Evolutionary conservation across 495 filamentous ascomycete genomes (phyloP).

Genomic region (Lichina pygmaea): DNA sequence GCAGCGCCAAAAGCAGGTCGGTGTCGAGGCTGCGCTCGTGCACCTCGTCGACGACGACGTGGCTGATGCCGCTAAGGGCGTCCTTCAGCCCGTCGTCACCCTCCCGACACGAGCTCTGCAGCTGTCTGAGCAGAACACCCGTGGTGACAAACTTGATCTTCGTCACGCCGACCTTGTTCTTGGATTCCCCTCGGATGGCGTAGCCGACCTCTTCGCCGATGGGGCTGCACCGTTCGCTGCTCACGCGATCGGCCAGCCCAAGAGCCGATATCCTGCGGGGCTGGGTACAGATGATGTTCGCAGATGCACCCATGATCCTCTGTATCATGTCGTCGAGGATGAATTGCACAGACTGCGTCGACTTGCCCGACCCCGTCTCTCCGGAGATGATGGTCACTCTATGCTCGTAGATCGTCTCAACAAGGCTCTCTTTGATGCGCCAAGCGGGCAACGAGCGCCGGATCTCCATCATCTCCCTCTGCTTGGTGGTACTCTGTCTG

Average conservation of each 20-base stretch:
- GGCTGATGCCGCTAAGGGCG: constrained; percentile 67
- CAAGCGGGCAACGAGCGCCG: constrained; percentile 65
- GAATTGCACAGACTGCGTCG: constrained; percentile 91
- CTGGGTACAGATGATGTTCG: constrained; percentile 93
- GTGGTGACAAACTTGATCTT: constrained; percentile 93
- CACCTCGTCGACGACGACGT: constrained; percentile 91
- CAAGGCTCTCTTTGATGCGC: constrained; percentile 49
- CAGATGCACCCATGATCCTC: constrained; percentile 38
- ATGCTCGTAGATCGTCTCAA: constrained; percentile 39
- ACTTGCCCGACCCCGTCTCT: constrained; percentile 91
- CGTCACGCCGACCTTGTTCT: constrained; percentile 33
- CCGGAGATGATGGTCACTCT: constrained; percentile 92
- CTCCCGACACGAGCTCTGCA: constrained; percentile 48
- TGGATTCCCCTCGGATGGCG: constrained; percentile 78
- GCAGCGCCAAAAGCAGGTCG: constrained; percentile 70
- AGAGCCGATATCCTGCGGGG: constrained; percentile 85
- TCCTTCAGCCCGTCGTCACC: constrained; percentile 48
- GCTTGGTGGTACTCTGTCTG: constrained; percentile 24
- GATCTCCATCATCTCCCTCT: constrained; percentile 41
- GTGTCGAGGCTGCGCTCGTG: constrained; percentile 91
- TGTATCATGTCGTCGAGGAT: constrained; percentile 76
- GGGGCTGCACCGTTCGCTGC: constrained; percentile 57
- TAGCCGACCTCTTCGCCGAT: constrained; percentile 86
- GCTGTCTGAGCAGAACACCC: constrained; percentile 68
- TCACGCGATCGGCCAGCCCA: constrained; percentile 79